Conservation (phyloP, 2,329 filamentous ascomycete genomes). For the Zasmidium cellare region DNA sequence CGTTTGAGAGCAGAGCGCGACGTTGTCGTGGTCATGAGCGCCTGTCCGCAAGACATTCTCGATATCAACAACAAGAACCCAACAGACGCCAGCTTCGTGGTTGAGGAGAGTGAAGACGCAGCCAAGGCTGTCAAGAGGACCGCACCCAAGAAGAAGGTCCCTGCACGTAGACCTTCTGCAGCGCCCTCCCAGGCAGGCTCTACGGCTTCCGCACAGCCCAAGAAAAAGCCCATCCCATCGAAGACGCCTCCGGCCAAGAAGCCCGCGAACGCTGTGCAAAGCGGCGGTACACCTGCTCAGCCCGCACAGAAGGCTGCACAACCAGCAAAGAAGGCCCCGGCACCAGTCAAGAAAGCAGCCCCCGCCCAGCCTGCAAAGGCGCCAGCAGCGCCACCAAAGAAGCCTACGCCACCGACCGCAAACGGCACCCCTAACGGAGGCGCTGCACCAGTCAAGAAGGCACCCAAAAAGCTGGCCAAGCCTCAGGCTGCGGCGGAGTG, state of each 20-base stretch:
- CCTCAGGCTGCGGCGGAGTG: neutral
- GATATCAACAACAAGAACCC: constrained; percentile 44
- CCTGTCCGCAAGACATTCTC: constrained; percentile 48
- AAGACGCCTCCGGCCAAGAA: neutral
- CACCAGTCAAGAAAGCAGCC: constrained; percentile 6
- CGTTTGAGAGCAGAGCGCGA: constrained; percentile 46
- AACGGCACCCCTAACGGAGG: neutral
- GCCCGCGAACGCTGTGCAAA: neutral
- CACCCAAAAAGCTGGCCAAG: constrained; percentile 3
- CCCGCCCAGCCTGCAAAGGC: constrained; percentile 1
- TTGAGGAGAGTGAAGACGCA: constrained; percentile 31
- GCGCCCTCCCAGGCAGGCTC: constrained; percentile 1
- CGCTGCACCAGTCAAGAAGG: neutral
- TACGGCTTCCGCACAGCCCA: neutral
- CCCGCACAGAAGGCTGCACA: neutral
- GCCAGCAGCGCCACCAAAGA: constrained; percentile 6
- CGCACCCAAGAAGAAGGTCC: constrained; percentile 22
- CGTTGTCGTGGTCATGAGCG: constrained; percentile 49
- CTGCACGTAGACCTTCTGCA: constrained; percentile 17
- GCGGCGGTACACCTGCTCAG: neutral
- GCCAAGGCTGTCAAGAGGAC: constrained; percentile 22
- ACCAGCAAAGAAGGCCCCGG: constrained; percentile 1
- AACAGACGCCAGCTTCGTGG: constrained; percentile 47
- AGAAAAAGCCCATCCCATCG: constrained; percentile 36
- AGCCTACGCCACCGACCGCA: constrained; percentile 2